Evolutionary conservation across 1,284 basidiomycete genomes (phyloP), one percentile per base, ranked within the genome.

Genomic region (Malassezia slooffiae): DNA sequence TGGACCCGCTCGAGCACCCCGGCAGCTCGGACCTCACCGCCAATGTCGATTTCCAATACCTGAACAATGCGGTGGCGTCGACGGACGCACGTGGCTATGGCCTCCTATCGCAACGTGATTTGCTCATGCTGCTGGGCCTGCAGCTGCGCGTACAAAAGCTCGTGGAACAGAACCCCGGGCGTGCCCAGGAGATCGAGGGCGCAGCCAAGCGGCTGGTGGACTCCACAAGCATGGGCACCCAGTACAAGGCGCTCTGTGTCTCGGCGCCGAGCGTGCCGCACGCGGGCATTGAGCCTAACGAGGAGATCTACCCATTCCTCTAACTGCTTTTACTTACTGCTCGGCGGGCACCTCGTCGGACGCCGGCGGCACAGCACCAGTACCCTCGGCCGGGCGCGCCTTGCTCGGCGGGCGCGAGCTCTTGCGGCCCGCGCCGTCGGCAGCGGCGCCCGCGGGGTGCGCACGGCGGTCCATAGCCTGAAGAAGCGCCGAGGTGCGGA

Each of bases 21-120:
- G 91, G 93, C 10, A 76, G 83, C 34, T 83, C 84, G 34, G 93
- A 97, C 70, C 72, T 97, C 37, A 97, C 93, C 0, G 82, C 83
- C 23, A 95, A 97, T 62, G 91, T 99, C 39, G 89, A 97, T 71
- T 99, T 97, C 71, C 77, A 80, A 0, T 85, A 85, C 66, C 75
- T 97, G 30, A 77, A 77, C 55, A 85, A 90, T 70, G 81, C 86
- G 0, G 72, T 90, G 48, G 68, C 38, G 5, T 56, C 62, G 2
- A 62, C 69, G 39, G 50, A 60, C 21, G 45, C 58, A 2, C 65
- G 72, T 10, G 64, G 77, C 0, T 75, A 80, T 34, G 82, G 82
- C 0, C 80, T 81, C 0, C 73, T 88, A 15, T 63, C 78, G 0
- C 86, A 90, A 71, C 72, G 75, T 2, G 70, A 72, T 3, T 89